Base-by-base conservation (phyloP, 805 yeast species). In the Citeromyces nyonsensis region DNA sequence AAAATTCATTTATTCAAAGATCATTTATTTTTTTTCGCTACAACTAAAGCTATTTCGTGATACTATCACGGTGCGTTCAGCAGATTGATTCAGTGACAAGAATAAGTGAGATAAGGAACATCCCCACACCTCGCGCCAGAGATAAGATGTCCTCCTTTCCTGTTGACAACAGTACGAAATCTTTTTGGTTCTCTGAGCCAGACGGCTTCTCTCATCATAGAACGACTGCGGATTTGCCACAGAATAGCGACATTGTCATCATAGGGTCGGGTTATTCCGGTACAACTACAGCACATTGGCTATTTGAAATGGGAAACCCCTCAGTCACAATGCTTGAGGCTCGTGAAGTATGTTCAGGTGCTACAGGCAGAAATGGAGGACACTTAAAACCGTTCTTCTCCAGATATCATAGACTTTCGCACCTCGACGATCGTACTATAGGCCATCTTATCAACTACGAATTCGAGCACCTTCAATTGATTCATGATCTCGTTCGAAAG, bases 281-380 rank as follows among this genome's bases (percentile, higher is more conserved):
- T 10, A 44, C 62, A 3, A 48, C 65, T 3, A 49, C 52, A 6
- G 63, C 63, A 0, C 49, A 56, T 37, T 53, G 51, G 37, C 38
- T 58, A 20, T 40, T 44, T 13, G 45, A 49, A 24, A 43, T 44
- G 14, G 31, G 25, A 11, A 26, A 10, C 22, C 35, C 34, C 6
- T 42, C 43, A 10, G 40, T 36, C 1, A 37, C 44, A 18, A 40
- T 64, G 40, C 45, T 57, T 6, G 26, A 58, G 26, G 59, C 59
- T 10, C 47, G 59, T 33, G 56, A 59, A 34, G 51, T 53, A 6
- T 54, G 57, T 32, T 48, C 54, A 7, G 54, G 50, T 13, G 70
- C 69, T 5, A 59, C 67, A 2, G 69, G 65, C 6, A 45, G 70
- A 35, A 64, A 64, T 36, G 69, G 70, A 14, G 70, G 70, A 3